phyloP scores from a whole-genome alignment of 768 basidiomycete genomes.

The Naganishia onofrii region DNA sequence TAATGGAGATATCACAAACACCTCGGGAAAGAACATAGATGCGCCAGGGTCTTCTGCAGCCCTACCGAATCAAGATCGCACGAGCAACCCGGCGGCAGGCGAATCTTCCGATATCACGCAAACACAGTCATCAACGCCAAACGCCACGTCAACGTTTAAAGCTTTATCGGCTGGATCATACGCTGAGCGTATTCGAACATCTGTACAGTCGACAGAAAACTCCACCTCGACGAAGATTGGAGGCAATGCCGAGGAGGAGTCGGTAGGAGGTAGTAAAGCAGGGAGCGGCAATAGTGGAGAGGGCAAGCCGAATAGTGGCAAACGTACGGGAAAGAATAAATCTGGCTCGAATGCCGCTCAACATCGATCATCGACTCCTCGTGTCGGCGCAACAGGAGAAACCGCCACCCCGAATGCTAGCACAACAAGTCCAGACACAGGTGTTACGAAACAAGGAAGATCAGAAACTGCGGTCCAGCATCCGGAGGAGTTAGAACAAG shows the following conservation, averaged over 20 bases:
- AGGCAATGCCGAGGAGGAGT: background rate
- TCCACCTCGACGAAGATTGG: background rate
- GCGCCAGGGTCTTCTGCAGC: background rate
- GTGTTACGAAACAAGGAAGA: background rate
- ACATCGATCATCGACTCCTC: background rate
- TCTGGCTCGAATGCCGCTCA: background rate
- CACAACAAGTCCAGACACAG: background rate
- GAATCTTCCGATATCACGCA: background rate
- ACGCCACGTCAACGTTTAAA: constrained; percentile 12
- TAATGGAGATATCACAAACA: constrained; percentile 7
- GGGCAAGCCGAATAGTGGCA: constrained; percentile 6
- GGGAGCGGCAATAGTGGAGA: background rate
- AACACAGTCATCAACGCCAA: background rate
- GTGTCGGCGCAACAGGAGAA: background rate
- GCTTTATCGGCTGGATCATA: constrained; percentile 1
- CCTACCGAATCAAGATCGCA: background rate
- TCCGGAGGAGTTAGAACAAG: constrained; percentile 11
- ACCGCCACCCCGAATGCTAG: background rate
- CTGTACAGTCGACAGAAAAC: background rate
- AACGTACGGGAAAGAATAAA: constrained; percentile 18
- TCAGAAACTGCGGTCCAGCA: background rate
- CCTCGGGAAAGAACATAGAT: background rate
- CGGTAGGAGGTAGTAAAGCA: background rate
- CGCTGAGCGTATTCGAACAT: constrained; percentile 13
- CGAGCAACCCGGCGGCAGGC: background rate